Base-by-base conservation (phyloP, 805 yeast genomes). In the Yamadazyma sp. region DNA sequence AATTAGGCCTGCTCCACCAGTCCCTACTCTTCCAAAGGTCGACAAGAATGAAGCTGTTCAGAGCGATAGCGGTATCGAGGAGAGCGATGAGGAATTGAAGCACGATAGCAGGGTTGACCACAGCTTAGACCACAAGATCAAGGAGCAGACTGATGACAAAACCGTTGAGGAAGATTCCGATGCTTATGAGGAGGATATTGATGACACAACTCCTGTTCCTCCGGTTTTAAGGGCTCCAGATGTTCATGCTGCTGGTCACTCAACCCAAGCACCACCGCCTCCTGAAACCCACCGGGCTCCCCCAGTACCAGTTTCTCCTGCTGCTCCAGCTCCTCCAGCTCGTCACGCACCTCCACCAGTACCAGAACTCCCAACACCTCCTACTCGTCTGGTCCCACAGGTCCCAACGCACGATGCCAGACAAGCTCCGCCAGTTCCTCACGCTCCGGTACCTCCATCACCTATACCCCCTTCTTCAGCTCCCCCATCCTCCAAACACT, bases 171-270 rank as follows among this genome's bases (percentile, higher is more conserved):
- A 14, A 14, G 88, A 88, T 0, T 81, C 81, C 50, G 87, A 83
- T 39, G 87, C 87, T 0, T 89, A 83, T 52, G 84, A 77, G 32
- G 73, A 68, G 35, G n/a, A n/a, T n/a, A n/a, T n/a, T n/a, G n/a
- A n/a, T n/a, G n/a, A n/a, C n/a, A n/a, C n/a, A n/a, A n/a, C n/a
- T n/a, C n/a, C n/a, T n/a, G n/a, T n/a, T n/a, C n/a, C n/a, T n/a
- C n/a, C n/a, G n/a, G n/a, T n/a, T n/a, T n/a, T n/a, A 7, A 22
- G 25, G 4, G 4, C n/a, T 22, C 25, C 8, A 12, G 25, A 7
- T 22, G 25, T 22, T 7, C 25, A 11, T 5, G 12, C 25, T 22
- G 25, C 8, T 5, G 12, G 4, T 6, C n/a, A n/a, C n/a, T 12
- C 24, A 12, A 21, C 18, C 15, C 44, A 40, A 26, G 23, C 17